Conservation (phyloP, 495 filamentous ascomycete genomes). For the Parmelia sp. region DNA sequence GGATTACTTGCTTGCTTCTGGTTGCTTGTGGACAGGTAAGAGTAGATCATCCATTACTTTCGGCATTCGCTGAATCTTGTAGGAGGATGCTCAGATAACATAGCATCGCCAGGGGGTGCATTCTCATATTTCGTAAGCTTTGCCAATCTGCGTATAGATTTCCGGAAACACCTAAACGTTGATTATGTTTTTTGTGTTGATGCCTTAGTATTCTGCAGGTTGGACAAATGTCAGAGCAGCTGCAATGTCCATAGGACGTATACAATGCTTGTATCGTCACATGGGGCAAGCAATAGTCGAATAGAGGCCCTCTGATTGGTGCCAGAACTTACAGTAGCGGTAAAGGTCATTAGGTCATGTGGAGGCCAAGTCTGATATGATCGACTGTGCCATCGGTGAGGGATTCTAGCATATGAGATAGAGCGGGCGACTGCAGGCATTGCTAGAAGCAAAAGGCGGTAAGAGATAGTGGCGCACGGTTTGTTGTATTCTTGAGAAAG, state of each 20-base stretch:
- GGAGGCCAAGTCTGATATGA: background rate
- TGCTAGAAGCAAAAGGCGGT: background rate
- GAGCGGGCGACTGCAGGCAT: background rate
- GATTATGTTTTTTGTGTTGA: background rate
- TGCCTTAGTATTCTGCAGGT: background rate
- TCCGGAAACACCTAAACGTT: background rate
- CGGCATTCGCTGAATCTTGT: background rate
- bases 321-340: background rate
- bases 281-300: background rate
- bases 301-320: background rate
- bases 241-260: background rate
- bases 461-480: background rate
- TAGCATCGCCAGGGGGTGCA: background rate
- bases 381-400: background rate
- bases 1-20: background rate
- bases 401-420: background rate
- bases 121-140: background rate
- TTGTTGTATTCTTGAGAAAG: background rate
- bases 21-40: background rate
- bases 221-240: background rate
- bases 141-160: background rate
- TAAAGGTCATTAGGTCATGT: background rate
- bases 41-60: background rate
- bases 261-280: background rate
- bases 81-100: background rate